Base-by-base conservation (phyloP, 768 basidiomycete species). In the Mycena polygramma region DNA sequence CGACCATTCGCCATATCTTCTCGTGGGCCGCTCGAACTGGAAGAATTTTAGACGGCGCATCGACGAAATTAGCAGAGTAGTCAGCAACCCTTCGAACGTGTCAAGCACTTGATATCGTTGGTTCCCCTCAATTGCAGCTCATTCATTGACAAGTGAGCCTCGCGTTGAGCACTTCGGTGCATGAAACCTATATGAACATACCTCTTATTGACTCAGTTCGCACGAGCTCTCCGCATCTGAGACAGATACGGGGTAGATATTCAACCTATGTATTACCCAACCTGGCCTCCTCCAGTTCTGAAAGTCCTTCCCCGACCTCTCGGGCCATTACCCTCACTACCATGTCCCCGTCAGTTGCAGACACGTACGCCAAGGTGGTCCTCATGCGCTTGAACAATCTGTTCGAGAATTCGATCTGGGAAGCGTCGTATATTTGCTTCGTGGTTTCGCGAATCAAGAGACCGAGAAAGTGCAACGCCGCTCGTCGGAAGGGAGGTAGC, bases 211-310 rank as follows among this genome's bases (percentile, higher is more conserved):
- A 95, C 94, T 93, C 90, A 90, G 89, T 82, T 88, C 83, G 84
- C 82, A 80, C 68, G 77, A 93, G 88, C 82, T 76, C 72, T 82
- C 90, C 82, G 83, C 84, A 82, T 84, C 84, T 92, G 91, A 89
- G 95, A 97, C 95, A 97, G 95, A 96, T 97, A 95, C 94, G 95
- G 87, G 93, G 94, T 86, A 83, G 75, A 89, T 79, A 88, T 64
- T 41, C 57, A n/a, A 52, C 45, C 45, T 53, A 67, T 70, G 58
- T 68, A 68, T 77, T 72, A 81, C 55, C 85, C 48, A 90, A 51
- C 61, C 79, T 80, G 48, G 86, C 86, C 73, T 79, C 79, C 43
- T 85, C 83, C 59, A 93, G 76, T 71, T 88, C 82, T 57, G 85
- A 81, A 26, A 93, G 75, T 22, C 78, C 84, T 74, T 92, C 91